These are phyloP conservation scores for Candida xyloterini DNA, from an alignment of 805 yeast species.

Conservation along the genomic window DNA sequence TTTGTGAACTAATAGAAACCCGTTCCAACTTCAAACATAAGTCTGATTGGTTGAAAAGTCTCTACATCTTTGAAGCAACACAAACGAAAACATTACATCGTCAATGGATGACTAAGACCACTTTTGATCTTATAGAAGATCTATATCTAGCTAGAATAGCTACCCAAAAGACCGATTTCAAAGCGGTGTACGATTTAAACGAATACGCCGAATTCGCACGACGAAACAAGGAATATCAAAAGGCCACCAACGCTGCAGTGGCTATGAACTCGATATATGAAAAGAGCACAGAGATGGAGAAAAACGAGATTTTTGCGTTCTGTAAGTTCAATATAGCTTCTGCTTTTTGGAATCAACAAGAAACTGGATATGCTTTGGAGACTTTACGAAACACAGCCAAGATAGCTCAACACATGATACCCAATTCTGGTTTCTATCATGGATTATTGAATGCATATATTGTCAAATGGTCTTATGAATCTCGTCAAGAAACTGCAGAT, in stretches of 20 bases:
- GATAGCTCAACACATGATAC: slow-evolving; percentile 8
- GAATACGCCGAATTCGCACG: slow-evolving; percentile 43
- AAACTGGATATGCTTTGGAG: slow-evolving; percentile 49
- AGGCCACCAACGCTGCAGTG: slow-evolving; percentile 48
- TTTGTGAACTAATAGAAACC: slow-evolving; percentile 1
- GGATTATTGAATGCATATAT: slow-evolving; percentile 35
- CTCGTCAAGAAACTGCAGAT: slow-evolving; percentile 64
- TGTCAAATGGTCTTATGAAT: slow-evolving; percentile 68
- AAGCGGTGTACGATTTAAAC: slow-evolving; percentile 35
- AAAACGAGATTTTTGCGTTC: neutral
- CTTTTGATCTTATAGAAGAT: slow-evolving; percentile 1
- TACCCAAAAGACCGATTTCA: neutral
- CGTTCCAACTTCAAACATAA: neutral
- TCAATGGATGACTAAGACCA: neutral
- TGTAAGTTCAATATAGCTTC: slow-evolving; percentile 51
- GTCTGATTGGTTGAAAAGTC: slow-evolving; percentile 4
- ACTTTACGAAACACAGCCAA: slow-evolving; percentile 41
- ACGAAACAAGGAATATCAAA: slow-evolving; percentile 40
- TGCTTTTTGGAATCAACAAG: slow-evolving; percentile 63
- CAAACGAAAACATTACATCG: neutral
- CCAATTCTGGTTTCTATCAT: neutral
- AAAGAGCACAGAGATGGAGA: slow-evolving; percentile 17
- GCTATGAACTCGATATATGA: slow-evolving; percentile 39
- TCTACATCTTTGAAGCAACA: slow-evolving; percentile 2
- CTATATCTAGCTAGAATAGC: slow-evolving; percentile 2